Evolutionary conservation across 2,329 filamentous ascomycete genomes (phyloP), one percentile per base, ranked within the genome.

Genomic region (Epichloe aotearoae): DNA sequence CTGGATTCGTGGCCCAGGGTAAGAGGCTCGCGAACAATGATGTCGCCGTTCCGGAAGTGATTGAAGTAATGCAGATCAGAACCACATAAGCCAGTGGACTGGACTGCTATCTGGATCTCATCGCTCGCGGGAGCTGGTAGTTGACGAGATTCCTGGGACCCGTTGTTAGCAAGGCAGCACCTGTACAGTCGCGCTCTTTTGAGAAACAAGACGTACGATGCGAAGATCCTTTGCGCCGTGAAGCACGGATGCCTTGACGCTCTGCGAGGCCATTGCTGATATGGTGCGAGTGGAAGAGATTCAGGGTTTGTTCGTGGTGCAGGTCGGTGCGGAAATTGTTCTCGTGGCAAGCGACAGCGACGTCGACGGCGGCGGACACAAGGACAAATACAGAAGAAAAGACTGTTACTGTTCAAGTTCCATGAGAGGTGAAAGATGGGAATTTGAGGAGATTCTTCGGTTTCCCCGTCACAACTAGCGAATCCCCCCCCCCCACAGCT

Each of bases 1-100:
- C 80, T 77, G 51, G 77, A 87, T 72, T 96, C 90, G 61, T 86
- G 84, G 55, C 90, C 90, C 23, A 91, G 83, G 51, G 85, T 82
- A 60, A 87, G 79, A 12, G 90, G 90, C 62, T 86, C 82, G n/a
- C 63, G 62, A 43, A 82, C 78, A 43, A 77, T 64, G 60, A 84
- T 79, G 68, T 82, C 76, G 52, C 81, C 81, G 59, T 83, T 84
- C 64, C 78, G 76, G 67, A 74, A 82, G 66, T 83, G 80, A 61
- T 71, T 74, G 67, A 74, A 84, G 71, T 84, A 84, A 64, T 83
- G 80, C 51, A 83, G 71, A 53, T 84, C 81, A 37, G 79, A 83
- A 56, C 82, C 82, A 65, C 82, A 85, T 62, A 85, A 72, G 45
- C 80, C 80, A 14, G 82, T 84, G 45, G 76, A 71, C 54, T 75